phyloP scores from a whole-genome alignment of 2,329 filamentous ascomycete species.

The Monilinia fructicola region DNA sequence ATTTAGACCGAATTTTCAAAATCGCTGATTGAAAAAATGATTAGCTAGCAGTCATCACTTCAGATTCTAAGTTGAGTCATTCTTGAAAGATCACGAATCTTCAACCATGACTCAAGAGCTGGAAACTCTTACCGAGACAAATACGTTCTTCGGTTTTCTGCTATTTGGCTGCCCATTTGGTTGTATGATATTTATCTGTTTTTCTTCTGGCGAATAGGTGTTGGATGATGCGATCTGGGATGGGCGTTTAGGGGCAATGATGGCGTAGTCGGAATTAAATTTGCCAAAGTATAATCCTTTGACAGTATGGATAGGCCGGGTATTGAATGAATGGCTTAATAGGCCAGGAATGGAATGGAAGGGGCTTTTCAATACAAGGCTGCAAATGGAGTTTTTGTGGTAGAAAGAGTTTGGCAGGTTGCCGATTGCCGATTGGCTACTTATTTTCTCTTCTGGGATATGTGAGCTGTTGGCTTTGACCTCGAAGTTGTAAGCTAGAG shows the following conservation, averaged over 20 bases:
- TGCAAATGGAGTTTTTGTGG: conserved; percentile 12
- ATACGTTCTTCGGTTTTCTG: neutral
- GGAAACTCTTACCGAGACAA: neutral
- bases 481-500: neutral
- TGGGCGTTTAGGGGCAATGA: conserved; percentile 6
- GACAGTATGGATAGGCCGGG: neutral
- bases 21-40: neutral
- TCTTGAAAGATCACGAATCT: neutral
- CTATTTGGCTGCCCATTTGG: neutral
- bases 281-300: neutral
- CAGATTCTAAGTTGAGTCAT: neutral
- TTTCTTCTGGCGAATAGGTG: conserved; percentile 6
- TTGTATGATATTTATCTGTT: conserved; percentile 8
- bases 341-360: neutral
- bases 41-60: neutral
- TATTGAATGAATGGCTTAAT: neutral
- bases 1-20: conserved; percentile 1
- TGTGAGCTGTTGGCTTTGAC: neutral
- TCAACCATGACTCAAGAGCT: too few relatives aligned
- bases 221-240: neutral
- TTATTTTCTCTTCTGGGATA: neutral
- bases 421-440: neutral
- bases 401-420: neutral
- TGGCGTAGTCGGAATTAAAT: neutral
- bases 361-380: neutral